A percentile compares a stretch with the other conserved stretches of the same genome.
phyloP scores from a whole-genome alignment of 768 basidiomycete species.

The Podaxis sp. region DNA sequence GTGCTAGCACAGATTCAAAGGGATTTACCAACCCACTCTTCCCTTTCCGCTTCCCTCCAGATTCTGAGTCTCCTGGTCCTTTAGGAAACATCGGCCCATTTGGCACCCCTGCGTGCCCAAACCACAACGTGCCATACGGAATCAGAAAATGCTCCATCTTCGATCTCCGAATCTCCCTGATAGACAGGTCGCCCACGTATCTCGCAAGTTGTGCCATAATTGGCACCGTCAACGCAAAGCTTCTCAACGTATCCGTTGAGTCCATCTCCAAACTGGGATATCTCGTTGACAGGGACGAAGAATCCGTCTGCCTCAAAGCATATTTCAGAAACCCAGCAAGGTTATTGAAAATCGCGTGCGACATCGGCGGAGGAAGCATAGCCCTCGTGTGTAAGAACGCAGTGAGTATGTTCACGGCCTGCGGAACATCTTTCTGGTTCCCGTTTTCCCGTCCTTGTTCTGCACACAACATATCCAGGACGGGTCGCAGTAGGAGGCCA shows the following conservation, averaged over 20 bases:
- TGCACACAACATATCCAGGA: constrained; percentile 53
- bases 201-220: constrained; percentile 52
- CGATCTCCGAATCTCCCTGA: constrained; percentile 66
- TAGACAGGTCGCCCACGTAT: constrained; percentile 69
- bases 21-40: constrained; percentile 20
- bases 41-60: not conserved
- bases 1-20: constrained; percentile 48
- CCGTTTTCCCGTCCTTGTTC: not conserved
- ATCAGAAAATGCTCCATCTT: constrained; percentile 67
- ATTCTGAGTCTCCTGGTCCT: constrained; percentile 15
- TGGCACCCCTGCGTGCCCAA: constrained; percentile 45
- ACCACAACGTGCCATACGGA: constrained; percentile 72
- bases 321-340: constrained; percentile 64
- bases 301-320: constrained; percentile 38
- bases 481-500: constrained; percentile 54
- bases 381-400: constrained; percentile 54
- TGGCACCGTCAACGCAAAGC: constrained; percentile 53
- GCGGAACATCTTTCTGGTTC: constrained; percentile 39
- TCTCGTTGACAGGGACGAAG: constrained; percentile 5
- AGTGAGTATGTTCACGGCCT: constrained; percentile 49
- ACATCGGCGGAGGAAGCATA: constrained; percentile 56
- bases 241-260: constrained; percentile 34
- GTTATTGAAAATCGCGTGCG: constrained; percentile 67
- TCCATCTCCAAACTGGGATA: not conserved
- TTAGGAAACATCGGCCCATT: constrained; percentile 60